phyloP scores from a whole-genome alignment of 306 rosid genomes.

The Luffa acutangula region DNA sequence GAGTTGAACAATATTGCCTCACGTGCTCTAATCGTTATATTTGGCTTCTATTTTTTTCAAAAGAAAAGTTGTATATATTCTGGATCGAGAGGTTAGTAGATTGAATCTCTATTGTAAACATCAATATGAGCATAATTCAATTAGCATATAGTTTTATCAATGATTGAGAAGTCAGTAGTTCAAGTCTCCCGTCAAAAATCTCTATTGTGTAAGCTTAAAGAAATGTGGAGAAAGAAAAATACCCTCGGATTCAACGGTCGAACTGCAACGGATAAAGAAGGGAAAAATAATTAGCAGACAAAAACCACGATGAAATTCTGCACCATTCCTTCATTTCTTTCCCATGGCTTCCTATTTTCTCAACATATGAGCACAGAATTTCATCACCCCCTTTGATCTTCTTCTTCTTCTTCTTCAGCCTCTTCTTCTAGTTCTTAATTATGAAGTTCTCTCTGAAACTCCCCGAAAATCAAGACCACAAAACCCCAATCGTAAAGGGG shows the following conservation, averaged over 20 bases:
- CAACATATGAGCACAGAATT: neutral
- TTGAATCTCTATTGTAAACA: no score
- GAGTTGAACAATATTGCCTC: no score
- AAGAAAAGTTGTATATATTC: no score
- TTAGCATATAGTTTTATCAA: no score
- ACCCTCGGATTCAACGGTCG: neutral
- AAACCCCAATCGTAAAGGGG: slow-evolving; percentile 35
- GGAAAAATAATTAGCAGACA: neutral
- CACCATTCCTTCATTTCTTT: neutral
- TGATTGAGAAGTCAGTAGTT: no score
- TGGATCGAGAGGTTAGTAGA: no score
- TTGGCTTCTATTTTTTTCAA: no score
- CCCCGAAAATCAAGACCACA: slow-evolving; percentile 21
- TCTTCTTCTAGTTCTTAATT: neutral
- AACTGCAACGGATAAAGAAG: neutral
- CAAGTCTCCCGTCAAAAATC: no score
- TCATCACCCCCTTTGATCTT: neutral
- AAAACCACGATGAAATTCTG: neutral
- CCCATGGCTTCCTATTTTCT: neutral
- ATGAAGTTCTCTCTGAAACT: slow-evolving; percentile 37
- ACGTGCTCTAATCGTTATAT: no score
- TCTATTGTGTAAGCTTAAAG: no score
- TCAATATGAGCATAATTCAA: no score
- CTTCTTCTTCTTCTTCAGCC: neutral
- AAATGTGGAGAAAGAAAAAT: neutral